Percentiles rank a stretch among this genome's conserved stretches.
These are phyloP conservation scores for Citrus sp. DNA, from an alignment of 345 rosid genomes.

Conservation along the genomic window DNA sequence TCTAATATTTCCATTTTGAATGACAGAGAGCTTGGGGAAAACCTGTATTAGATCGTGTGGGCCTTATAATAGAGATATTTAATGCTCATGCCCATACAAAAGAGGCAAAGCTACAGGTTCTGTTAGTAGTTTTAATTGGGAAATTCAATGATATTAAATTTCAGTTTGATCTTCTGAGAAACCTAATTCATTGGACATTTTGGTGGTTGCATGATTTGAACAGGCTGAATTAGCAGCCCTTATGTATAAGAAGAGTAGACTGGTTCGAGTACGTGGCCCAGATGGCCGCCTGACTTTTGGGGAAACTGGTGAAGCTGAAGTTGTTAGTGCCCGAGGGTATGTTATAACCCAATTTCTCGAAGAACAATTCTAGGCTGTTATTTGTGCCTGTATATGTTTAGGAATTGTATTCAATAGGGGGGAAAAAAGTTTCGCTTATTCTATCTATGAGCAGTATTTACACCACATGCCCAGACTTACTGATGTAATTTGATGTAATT, in stretches of 20 bases:
- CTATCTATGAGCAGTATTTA: not conserved
- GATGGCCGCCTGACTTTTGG: slow-evolving; percentile 80
- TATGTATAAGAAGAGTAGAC: slow-evolving; percentile 83
- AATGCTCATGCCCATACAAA: slow-evolving; percentile 94
- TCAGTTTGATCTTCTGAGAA: not conserved
- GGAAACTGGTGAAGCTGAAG: slow-evolving; percentile 82
- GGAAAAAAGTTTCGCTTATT: not conserved
- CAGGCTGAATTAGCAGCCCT: slow-evolving; percentile 94
- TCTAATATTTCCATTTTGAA: not conserved
- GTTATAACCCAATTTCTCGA: slow-evolving; percentile 16
- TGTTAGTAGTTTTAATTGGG: slow-evolving; percentile 1
- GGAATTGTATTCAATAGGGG: not conserved
- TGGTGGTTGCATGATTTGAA: slow-evolving; percentile 16
- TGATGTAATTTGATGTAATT: not conserved
- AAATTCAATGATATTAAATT: not conserved
- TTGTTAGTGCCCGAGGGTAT: slow-evolving; percentile 98
- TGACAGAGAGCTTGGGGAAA: slow-evolving; percentile 67
- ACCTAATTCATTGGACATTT: slow-evolving; percentile 1
- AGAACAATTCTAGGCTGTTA: not conserved
- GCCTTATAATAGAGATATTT: slow-evolving; percentile 91
- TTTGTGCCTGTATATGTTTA: not conserved
- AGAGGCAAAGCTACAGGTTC: slow-evolving; percentile 95
- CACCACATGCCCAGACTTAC: not conserved
- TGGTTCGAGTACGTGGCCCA: slow-evolving; percentile 78
- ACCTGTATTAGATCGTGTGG: slow-evolving; percentile 90